Percentiles rank a stretch among this genome's conserved stretches.
phyloP scores from a whole-genome alignment of 163 green algal species.

The Coccomyxa subellipsoidea region DNA sequence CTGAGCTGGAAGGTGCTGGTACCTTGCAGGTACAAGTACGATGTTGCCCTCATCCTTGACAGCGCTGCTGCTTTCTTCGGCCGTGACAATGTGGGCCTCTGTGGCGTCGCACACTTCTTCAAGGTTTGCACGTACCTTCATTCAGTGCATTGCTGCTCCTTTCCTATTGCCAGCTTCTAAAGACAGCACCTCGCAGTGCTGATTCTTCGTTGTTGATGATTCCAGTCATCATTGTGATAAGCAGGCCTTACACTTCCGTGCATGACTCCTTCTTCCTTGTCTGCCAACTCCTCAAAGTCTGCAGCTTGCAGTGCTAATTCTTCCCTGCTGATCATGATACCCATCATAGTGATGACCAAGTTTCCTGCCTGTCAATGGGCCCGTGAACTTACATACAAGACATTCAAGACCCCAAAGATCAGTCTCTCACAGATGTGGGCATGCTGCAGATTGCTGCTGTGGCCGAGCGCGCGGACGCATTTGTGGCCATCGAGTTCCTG shows the following conservation, averaged over 20 bases:
- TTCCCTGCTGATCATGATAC: too few relatives aligned
- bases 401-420: background rate
- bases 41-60: background rate
- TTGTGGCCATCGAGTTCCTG: background rate
- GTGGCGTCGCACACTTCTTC: background rate
- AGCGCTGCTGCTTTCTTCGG: background rate
- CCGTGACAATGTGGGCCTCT: background rate
- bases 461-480: background rate
- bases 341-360: too few relatives aligned
- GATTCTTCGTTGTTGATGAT: too few relatives aligned
- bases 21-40: constrained; percentile 1
- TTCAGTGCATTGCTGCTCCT: too few relatives aligned
- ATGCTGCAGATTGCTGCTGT: background rate
- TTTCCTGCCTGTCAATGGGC: too few relatives aligned
- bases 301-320: too few relatives aligned
- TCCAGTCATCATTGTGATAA: background rate
- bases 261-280: too few relatives aligned
- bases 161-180: too few relatives aligned
- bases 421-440: background rate
- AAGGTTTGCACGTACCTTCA: background rate
- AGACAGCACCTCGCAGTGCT: too few relatives aligned
- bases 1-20: too few relatives aligned
- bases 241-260: background rate
- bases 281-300: too few relatives aligned
- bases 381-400: background rate